A percentile compares a stretch with the other conserved stretches of the same genome.
phyloP scores from a whole-genome alignment of 352 stramenopile genomes.

The Peronospora tabacina region DNA sequence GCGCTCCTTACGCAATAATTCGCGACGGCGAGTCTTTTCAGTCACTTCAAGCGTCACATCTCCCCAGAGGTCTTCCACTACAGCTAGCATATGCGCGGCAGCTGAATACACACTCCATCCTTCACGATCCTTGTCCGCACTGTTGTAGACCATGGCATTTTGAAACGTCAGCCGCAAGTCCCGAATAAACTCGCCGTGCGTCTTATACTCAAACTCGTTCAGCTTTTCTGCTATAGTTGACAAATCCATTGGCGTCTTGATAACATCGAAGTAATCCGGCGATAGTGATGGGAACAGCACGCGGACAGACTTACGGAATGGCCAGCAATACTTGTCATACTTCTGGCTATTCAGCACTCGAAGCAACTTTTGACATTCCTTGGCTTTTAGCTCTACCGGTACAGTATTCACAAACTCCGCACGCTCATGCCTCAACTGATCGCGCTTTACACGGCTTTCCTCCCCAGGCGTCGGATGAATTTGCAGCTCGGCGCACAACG shows the following conservation, averaged over 20 bases:
- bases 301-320: slow-evolving; percentile 70
- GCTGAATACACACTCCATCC: slow-evolving; percentile 75
- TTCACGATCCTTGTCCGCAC: slow-evolving; percentile 68
- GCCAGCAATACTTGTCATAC: slow-evolving; percentile 83
- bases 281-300: slow-evolving; percentile 68
- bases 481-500: slow-evolving; percentile 63
- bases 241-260: slow-evolving; percentile 79
- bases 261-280: slow-evolving; percentile 72
- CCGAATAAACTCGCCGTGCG: slow-evolving; percentile 73
- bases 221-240: slow-evolving; percentile 66
- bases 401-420: slow-evolving; percentile 42
- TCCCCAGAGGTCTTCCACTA: slow-evolving; percentile 71
- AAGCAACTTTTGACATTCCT: slow-evolving; percentile 73
- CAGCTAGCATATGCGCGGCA: slow-evolving; percentile 59
- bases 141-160: slow-evolving; percentile 79
- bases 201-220: slow-evolving; percentile 60
- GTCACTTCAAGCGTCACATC: slow-evolving; percentile 74
- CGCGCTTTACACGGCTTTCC: slow-evolving; percentile 29
- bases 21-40: slow-evolving; percentile 58
- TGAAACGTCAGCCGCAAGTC: slow-evolving; percentile 79
- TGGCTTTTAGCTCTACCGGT: slow-evolving; percentile 69
- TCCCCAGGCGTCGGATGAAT: slow-evolving; percentile 24
- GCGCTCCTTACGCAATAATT: slow-evolving; percentile 69
- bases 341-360: slow-evolving; percentile 81
- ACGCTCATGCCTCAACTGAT: slow-evolving; percentile 47